Percentiles rank a stretch among this genome's conserved stretches.
phyloP scores from a whole-genome alignment of 2,329 filamentous ascomycete species.

The Xylaria sp. region DNA sequence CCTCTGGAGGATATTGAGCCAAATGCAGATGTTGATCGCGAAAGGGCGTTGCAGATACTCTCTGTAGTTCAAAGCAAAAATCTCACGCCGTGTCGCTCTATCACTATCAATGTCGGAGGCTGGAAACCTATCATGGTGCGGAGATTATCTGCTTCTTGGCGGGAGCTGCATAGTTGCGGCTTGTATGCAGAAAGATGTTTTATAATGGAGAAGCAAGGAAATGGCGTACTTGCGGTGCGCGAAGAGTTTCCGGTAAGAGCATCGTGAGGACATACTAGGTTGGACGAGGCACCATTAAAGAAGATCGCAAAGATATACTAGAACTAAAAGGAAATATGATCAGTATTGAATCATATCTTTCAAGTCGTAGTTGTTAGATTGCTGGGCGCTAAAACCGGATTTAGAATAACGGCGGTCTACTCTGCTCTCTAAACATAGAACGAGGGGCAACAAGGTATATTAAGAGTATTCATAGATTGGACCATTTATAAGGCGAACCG shows the following conservation, averaged over 20 bases:
- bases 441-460: not conserved
- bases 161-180: slow-evolving; percentile 54
- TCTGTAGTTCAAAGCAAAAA: slow-evolving; percentile 50
- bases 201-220: slow-evolving; percentile 50
- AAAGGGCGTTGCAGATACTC: slow-evolving; percentile 52
- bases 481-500: too few species aligned
- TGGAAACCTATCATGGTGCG: slow-evolving; percentile 60
- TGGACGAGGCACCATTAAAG: not conserved
- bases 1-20: slow-evolving; percentile 43
- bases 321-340: not conserved
- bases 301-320: not conserved
- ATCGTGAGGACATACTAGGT: slow-evolving; percentile 5
- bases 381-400: not conserved
- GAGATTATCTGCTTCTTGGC: slow-evolving; percentile 56
- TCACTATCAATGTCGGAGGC: slow-evolving; percentile 61
- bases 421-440: not conserved
- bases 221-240: slow-evolving; percentile 38
- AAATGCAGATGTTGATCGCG: slow-evolving; percentile 53
- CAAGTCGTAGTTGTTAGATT: too few species aligned
- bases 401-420: not conserved
- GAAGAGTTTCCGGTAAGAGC: slow-evolving; percentile 40
- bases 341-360: not conserved
- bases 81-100: slow-evolving; percentile 51
- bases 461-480: not conserved
- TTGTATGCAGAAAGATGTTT: slow-evolving; percentile 62